These are phyloP conservation scores for Xylaria sp. DNA, from an alignment of 2,329 filamentous ascomycete genomes.

Conservation along the genomic window DNA sequence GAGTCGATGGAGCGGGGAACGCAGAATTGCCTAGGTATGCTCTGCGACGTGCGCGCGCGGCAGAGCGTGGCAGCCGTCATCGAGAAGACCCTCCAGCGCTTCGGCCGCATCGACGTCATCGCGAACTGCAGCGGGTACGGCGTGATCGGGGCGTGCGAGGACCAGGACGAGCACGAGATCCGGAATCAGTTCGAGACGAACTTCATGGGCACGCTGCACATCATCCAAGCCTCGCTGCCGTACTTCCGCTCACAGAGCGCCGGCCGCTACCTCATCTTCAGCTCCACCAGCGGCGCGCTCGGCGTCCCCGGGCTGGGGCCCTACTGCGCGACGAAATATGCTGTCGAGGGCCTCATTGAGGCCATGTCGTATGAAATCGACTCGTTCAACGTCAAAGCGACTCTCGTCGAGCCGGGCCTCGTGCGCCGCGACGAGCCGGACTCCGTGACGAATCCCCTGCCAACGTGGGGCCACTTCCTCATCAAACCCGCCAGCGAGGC, in stretches of 20 bases:
- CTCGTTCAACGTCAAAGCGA: conserved; percentile 90
- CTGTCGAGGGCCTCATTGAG: conserved; percentile 94
- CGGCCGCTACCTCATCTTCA: conserved; percentile 94
- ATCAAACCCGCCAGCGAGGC: conserved; percentile 87
- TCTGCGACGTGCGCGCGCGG: conserved; percentile 89
- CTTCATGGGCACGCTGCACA: conserved; percentile 94
- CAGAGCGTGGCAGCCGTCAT: conserved; percentile 81
- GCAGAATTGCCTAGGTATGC: conserved; percentile 77
- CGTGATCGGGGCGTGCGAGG: conserved; percentile 94
- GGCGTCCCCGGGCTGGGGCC: conserved; percentile 93
- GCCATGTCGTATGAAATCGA: conserved; percentile 97
- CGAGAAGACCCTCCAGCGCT: conserved; percentile 75
- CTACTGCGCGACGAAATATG: conserved; percentile 97
- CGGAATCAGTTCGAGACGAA: conserved; percentile 98
- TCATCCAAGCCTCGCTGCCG: conserved; percentile 87
- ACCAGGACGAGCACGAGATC: conserved; percentile 95
- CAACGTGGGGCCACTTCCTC: conserved; percentile 90
- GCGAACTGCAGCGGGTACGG: conserved; percentile 96
- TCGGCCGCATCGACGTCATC: conserved; percentile 86
- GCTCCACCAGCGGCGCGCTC: conserved; percentile 89
- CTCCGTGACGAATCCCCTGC: conserved; percentile 65
- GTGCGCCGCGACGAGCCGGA: conserved; percentile 86
- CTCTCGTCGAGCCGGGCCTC: conserved; percentile 90
- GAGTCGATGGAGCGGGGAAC: conserved; percentile 78
- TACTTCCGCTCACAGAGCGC: conserved; percentile 82